phyloP scores from a whole-genome alignment of 768 basidiomycete species.

The Leucosporidium scottii region DNA sequence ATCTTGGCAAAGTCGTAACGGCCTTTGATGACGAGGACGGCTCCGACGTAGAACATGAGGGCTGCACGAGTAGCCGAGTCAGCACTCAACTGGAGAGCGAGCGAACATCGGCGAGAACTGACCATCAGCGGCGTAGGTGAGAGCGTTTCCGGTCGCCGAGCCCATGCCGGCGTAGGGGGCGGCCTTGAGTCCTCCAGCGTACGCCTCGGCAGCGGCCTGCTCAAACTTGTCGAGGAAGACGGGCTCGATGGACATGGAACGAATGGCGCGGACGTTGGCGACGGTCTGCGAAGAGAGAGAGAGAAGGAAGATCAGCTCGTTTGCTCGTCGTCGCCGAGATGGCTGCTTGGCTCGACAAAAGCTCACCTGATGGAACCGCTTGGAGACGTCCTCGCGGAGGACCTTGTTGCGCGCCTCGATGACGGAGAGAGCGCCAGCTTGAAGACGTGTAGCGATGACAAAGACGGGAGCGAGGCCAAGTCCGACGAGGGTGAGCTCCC shows the following conservation, averaged over 20 bases:
- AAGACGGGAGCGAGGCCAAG: slow-evolving; percentile 81
- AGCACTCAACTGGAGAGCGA: neutral
- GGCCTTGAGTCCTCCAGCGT: slow-evolving; percentile 63
- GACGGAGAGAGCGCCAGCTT: slow-evolving; percentile 62
- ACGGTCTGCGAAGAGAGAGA: slow-evolving; percentile 51
- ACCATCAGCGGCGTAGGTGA: slow-evolving; percentile 79
- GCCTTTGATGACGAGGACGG: slow-evolving; percentile 70
- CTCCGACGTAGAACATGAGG: slow-evolving; percentile 82
- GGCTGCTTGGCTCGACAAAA: slow-evolving; percentile 4
- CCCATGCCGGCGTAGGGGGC: slow-evolving; percentile 82
- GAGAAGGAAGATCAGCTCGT: slow-evolving; percentile 16
- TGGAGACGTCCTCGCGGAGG: slow-evolving; percentile 75
- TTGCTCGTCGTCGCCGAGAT: neutral
- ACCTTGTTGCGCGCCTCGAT: slow-evolving; percentile 75
- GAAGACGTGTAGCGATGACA: slow-evolving; percentile 62
- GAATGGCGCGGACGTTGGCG: slow-evolving; percentile 74
- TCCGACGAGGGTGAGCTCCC: slow-evolving; percentile 88
- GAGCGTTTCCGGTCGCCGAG: slow-evolving; percentile 66
- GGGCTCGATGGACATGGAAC: slow-evolving; percentile 73
- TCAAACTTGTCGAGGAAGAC: slow-evolving; percentile 68
- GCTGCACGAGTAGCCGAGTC: slow-evolving; percentile 44
- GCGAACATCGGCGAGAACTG: slow-evolving; percentile 17
- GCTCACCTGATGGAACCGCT: slow-evolving; percentile 74
- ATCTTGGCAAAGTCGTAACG: slow-evolving; percentile 80
- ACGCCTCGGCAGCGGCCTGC: slow-evolving; percentile 54